Evolutionary conservation across 2,329 filamentous ascomycete species (phyloP).

Genomic region (Acrodontium crateriforme): DNA sequence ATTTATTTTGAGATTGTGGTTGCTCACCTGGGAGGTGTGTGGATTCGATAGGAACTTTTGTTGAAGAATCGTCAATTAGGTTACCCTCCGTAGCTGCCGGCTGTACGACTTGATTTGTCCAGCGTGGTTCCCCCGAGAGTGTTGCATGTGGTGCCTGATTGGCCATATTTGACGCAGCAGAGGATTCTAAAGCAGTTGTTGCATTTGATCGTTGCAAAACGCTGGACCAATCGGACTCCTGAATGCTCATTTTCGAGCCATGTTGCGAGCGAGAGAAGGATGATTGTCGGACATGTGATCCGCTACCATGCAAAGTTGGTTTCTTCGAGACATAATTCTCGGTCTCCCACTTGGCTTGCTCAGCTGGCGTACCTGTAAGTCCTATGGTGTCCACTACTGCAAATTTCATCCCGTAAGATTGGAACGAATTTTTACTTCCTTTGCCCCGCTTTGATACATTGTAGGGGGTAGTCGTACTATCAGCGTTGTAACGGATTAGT

Average conservation of each 20-base stretch:
- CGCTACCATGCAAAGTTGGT: neutral
- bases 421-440: neutral
- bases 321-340: constrained; percentile 2
- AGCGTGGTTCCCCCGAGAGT: constrained; percentile 1
- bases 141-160: neutral
- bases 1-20: no score
- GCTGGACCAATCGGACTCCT: constrained; percentile 1
- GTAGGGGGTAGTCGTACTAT: constrained; percentile 1
- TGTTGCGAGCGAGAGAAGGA: neutral
- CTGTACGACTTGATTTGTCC: constrained; percentile 6
- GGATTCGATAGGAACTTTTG: no score
- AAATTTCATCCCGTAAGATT: constrained; percentile 4
- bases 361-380: constrained; percentile 5
- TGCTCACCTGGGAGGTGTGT: no score
- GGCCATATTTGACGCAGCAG: constrained; percentile 1
- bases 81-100: neutral
- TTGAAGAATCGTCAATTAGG: constrained; percentile 4
- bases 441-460: neutral
- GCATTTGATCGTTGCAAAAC: constrained; percentile 1
- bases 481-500: neutral
- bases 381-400: constrained; percentile 7
- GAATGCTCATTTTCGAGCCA: neutral
- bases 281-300: neutral
- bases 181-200: constrained; percentile 2
- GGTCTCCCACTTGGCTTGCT: constrained; percentile 8